Conservation (phyloP, 2,329 filamentous ascomycete species). For the Thyridium curvatum region DNA sequence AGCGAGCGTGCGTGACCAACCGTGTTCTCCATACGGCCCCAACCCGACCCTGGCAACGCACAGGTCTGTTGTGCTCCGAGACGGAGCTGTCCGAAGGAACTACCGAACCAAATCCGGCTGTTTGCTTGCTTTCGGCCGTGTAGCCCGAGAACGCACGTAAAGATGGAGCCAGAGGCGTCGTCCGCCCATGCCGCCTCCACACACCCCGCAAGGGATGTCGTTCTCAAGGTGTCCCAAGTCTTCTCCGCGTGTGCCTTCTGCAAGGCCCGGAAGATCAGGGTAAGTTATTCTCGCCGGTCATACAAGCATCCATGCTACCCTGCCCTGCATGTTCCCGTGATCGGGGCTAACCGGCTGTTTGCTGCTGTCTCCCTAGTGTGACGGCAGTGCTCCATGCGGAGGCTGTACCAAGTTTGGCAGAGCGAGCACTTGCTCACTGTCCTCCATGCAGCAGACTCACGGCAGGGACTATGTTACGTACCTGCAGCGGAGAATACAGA, state of each 20-base stretch:
- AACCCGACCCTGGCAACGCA: neutral
- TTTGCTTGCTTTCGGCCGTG: too few relatives aligned
- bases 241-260: slow-evolving; percentile 16
- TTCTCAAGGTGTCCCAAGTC: slow-evolving; percentile 26
- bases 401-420: slow-evolving; percentile 15
- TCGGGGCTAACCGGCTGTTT: neutral
- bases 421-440: slow-evolving; percentile 12
- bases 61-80: slow-evolving; percentile 1
- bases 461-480: slow-evolving; percentile 14
- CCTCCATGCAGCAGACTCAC: slow-evolving; percentile 2
- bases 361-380: slow-evolving; percentile 3
- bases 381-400: slow-evolving; percentile 13
- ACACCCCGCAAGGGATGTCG: too few relatives aligned
- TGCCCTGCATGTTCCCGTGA: neutral
- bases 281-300: neutral
- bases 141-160: too few relatives aligned
- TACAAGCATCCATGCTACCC: too few relatives aligned
- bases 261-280: slow-evolving; percentile 15
- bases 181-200: too few relatives aligned
- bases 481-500: slow-evolving; percentile 10
- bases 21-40: neutral
- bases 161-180: slow-evolving; percentile 4
- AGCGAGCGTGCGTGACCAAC: neutral
- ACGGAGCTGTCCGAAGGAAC: too few relatives aligned
- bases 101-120: too few relatives aligned